These are phyloP conservation scores for Bruguiera sexangula DNA, from an alignment of 345 rosid species.

Conservation along the genomic window DNA sequence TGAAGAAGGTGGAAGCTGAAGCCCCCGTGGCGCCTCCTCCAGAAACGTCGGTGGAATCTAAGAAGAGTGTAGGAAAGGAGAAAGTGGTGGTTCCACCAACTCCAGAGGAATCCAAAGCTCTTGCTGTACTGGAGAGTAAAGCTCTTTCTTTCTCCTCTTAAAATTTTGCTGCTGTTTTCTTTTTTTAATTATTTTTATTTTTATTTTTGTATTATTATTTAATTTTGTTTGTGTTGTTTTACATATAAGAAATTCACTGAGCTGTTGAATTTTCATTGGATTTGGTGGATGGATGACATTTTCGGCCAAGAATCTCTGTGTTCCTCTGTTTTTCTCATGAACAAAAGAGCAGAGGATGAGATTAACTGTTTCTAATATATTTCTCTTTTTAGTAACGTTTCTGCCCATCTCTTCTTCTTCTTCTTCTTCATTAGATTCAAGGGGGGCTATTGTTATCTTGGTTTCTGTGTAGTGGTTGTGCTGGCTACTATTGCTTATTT, in stretches of 20 bases:
- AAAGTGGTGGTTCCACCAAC: constrained; percentile 26
- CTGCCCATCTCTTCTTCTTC: background rate
- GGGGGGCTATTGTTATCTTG: too few relatives aligned
- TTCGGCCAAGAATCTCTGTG: background rate
- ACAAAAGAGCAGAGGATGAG: background rate
- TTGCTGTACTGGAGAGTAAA: constrained; percentile 54
- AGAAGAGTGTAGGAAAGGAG: constrained; percentile 31
- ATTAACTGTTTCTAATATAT: too few relatives aligned
- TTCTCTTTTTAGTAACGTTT: background rate
- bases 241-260: background rate
- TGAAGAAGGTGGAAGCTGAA: constrained; percentile 37
- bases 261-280: background rate
- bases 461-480: background rate
- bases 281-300: background rate
- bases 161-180: background rate
- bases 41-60: constrained; percentile 15
- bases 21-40: constrained; percentile 24
- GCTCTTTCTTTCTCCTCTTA: constrained; percentile 10
- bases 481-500: background rate
- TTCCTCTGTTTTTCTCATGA: background rate
- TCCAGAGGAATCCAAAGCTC: constrained; percentile 45
- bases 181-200: too few relatives aligned
- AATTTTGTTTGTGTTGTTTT: background rate
- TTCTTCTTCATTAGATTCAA: too few relatives aligned
- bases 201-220: too few relatives aligned